Percentiles rank a stretch among this genome's conserved stretches.
Conservation (phyloP, 2,329 filamentous ascomycete genomes). For the Penicillium sp. region DNA sequence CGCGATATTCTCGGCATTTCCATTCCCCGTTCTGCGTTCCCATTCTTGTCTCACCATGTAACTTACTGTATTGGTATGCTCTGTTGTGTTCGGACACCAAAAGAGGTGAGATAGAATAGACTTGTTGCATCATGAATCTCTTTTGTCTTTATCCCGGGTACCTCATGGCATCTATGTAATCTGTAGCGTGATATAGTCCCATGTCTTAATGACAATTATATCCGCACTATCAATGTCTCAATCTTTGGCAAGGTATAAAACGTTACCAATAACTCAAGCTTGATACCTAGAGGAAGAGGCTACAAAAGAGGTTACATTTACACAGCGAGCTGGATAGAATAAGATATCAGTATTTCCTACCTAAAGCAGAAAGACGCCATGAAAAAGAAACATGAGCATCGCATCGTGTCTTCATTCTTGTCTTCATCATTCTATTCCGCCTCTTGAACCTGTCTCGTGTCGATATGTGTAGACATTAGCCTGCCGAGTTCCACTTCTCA, state of each 20-base stretch:
- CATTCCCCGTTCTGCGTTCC: conserved; percentile 20
- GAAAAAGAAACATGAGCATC: neutral
- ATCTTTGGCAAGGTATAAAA: no score
- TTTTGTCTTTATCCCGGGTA: neutral
- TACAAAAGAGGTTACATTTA: neutral
- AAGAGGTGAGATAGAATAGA: conserved; percentile 28
- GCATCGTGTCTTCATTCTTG: neutral
- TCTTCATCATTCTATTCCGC: neutral
- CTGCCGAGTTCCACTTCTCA: neutral
- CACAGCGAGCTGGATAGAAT: neutral
- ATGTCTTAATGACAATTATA: neutral
- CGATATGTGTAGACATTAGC: neutral
- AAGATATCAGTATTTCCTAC: neutral
- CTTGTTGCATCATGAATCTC: conserved; percentile 16
- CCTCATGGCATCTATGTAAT: neutral
- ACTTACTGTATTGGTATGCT: conserved; percentile 29
- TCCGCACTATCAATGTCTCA: no score
- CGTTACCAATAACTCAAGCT: neutral
- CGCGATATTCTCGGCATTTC: conserved; percentile 20
- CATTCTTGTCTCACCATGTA: conserved; percentile 18
- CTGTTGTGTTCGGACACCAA: conserved; percentile 11
- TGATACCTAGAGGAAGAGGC: no score
- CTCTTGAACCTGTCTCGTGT: neutral
- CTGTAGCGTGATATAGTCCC: neutral
- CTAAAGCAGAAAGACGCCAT: neutral